Evolutionary conservation across 768 basidiomycete species (phyloP), one percentile per base, ranked within the genome.

Genomic region (Tremella yokohamensis): DNA sequence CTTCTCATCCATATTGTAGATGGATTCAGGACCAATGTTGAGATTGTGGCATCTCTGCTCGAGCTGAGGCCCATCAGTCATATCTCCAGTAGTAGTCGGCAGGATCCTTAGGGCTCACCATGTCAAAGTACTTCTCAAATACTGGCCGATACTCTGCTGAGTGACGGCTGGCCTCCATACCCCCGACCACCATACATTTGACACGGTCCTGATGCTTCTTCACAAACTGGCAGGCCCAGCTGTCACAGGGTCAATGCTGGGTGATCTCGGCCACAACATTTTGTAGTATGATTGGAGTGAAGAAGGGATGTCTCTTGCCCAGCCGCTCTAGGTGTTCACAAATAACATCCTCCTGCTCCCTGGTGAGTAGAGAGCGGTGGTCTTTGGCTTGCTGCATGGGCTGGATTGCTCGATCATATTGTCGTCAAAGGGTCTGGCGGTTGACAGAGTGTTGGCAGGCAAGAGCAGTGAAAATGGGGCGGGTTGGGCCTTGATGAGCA

Each of bases 1-100:
- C n/a, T 24, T 56, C 39, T 56, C 54, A 18, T 56, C 54, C 54
- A 56, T 56, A 34, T 56, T 44, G 51, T 34, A 34, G 25, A 52
- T 40, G 8, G 42, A 4, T 18, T n/a, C 22, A 4, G 22, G 42
- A n/a, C 22, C 39, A 40, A 40, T 40, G 39, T 40, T 40, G 18
- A 40, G 39, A 40, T 40, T 18, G 18, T 40, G 12, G 18, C 39
- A 40, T 18, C 39, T 40, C 11, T 11, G 18, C 18, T 40, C 39
- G 12, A 40, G 18, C 39, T 40, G 39, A 40, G 18, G 12, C 11
- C 18, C 39, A 18, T 40, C 39, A 40, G 39, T 18, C 39, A 18
- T 18, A 11, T 40, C 39, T 11, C 11, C 11, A 18, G 18, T 40
- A 40, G 18, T 40, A 18, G 18, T 40, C 12, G 39, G 39, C 18